phyloP scores from a whole-genome alignment of 1,139 yeast species.

The Blastobotrys buckinghamii region DNA sequence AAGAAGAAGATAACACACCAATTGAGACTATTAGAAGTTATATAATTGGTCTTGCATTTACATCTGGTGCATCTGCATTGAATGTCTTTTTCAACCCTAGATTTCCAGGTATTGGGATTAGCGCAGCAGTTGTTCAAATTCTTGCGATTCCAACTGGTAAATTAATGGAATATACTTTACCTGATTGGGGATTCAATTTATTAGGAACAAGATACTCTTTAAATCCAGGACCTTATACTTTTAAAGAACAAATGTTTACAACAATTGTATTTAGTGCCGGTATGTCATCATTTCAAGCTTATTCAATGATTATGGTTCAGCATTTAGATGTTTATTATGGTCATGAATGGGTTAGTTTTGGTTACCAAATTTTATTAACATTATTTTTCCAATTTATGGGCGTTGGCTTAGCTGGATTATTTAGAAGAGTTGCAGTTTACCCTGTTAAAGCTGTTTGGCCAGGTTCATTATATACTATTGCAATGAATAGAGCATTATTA shows the following conservation, averaged over 20 bases:
- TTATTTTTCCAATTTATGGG: slow-evolving; percentile 54
- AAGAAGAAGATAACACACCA: slow-evolving; percentile 22
- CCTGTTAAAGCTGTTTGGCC: slow-evolving; percentile 59
- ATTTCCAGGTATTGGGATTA: slow-evolving; percentile 43
- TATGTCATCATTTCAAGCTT: slow-evolving; percentile 10
- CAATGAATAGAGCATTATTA: slow-evolving; percentile 48
- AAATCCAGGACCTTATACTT: slow-evolving; percentile 59
- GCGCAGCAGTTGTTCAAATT: slow-evolving; percentile 47
- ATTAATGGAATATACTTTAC: slow-evolving; percentile 31
- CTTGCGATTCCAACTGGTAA: slow-evolving; percentile 44
- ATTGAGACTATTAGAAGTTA: slow-evolving; percentile 54
- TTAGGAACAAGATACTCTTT: slow-evolving; percentile 37
- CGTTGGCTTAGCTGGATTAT: slow-evolving; percentile 55
- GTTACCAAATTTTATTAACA: slow-evolving; percentile 46
- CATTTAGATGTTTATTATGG: slow-evolving; percentile 38
- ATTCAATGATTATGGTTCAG: slow-evolving; percentile 41
- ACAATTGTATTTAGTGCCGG: slow-evolving; percentile 40
- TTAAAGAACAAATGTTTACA: slow-evolving; percentile 63
- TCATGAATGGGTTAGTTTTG: slow-evolving; percentile 41
- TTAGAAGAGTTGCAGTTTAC: slow-evolving; percentile 51
- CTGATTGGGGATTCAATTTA: slow-evolving; percentile 42
- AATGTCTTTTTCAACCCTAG: slow-evolving; percentile 53
- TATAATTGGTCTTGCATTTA: slow-evolving; percentile 48
- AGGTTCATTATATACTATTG: slow-evolving; percentile 45
- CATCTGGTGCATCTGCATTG: slow-evolving; percentile 46